Evolutionary conservation across 129 eudicot species (phyloP).

Genomic region (Cynara cardunculus): DNA sequence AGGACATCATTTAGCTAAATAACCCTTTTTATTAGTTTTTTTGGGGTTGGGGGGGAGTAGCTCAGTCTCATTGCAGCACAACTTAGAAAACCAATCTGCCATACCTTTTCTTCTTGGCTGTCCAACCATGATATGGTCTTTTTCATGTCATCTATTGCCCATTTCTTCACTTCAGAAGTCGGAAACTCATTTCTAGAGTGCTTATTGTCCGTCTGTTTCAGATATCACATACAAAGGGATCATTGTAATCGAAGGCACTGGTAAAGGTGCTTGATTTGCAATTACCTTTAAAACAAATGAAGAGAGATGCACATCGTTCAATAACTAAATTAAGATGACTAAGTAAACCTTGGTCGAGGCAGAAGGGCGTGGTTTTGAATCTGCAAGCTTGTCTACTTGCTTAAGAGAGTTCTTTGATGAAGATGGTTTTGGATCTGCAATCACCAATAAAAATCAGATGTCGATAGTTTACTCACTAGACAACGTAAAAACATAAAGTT

Average conservation of each 20-base stretch:
- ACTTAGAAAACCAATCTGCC: background rate
- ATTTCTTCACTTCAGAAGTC: slow-evolving; percentile 71
- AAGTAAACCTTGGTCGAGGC: slow-evolving; percentile 49
- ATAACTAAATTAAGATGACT: background rate
- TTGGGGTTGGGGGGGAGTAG: background rate
- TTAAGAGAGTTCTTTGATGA: slow-evolving; percentile 43
- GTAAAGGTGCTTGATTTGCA: background rate
- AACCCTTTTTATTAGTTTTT: background rate
- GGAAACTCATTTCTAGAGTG: slow-evolving; percentile 40
- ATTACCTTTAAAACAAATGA: background rate
- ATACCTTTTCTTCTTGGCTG: slow-evolving; percentile 89
- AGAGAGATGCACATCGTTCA: background rate
- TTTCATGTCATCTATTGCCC: slow-evolving; percentile 78
- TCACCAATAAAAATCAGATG: slow-evolving; percentile 15
- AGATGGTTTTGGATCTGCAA: slow-evolving; percentile 52
- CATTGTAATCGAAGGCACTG: background rate
- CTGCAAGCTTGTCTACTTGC: slow-evolving; percentile 40
- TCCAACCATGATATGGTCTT: slow-evolving; percentile 83
- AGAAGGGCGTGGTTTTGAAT: slow-evolving; percentile 37
- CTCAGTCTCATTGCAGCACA: background rate
- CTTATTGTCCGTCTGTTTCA: slow-evolving; percentile 30
- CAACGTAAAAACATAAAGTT: background rate
- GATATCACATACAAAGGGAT: background rate
- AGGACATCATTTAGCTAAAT: background rate
- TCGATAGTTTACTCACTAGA: slow-evolving; percentile 8